Evolutionary conservation across 495 filamentous ascomycete species (phyloP).

Genomic region (Barbatosphaeria neglecta): DNA sequence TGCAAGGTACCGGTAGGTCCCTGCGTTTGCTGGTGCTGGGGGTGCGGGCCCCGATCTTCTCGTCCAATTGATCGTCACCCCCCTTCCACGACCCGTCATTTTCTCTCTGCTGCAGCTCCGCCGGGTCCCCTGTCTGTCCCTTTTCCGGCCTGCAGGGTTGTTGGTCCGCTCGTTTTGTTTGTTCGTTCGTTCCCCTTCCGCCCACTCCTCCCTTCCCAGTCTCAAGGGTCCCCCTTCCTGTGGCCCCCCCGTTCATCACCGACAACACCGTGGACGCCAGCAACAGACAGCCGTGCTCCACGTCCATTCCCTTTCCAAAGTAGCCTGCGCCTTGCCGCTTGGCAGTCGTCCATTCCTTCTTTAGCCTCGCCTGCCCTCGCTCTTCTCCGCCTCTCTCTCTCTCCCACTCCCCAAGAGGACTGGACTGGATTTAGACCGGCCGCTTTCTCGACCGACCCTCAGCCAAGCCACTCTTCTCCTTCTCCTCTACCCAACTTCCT

Average conservation of each 20-base stretch:
- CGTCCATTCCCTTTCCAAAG: slow-evolving; percentile 10
- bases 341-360: slow-evolving; percentile 27
- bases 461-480: not conserved
- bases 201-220: not conserved
- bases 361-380: slow-evolving; percentile 1
- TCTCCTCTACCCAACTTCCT: slow-evolving; percentile 7
- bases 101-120: not conserved
- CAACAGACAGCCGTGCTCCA: slow-evolving; percentile 1
- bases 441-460: slow-evolving; percentile 1
- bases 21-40: too few species aligned
- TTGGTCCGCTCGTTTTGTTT: too few species aligned
- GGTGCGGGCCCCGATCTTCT: not conserved
- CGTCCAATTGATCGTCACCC: too few species aligned
- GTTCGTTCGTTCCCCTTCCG: not conserved
- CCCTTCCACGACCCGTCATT: too few species aligned
- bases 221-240: not conserved
- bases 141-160: too few species aligned
- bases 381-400: slow-evolving; percentile 2
- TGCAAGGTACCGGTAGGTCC: too few species aligned
- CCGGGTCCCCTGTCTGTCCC: not conserved
- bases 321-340: slow-evolving; percentile 8
- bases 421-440: too few species aligned
- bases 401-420: not conserved
- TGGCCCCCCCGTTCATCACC: not conserved
- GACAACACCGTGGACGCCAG: too few species aligned